A percentile compares a stretch with the other conserved stretches of the same genome.
Evolutionary conservation across 495 filamentous ascomycete species (phyloP).

Genomic region (Tuber magnatum): DNA sequence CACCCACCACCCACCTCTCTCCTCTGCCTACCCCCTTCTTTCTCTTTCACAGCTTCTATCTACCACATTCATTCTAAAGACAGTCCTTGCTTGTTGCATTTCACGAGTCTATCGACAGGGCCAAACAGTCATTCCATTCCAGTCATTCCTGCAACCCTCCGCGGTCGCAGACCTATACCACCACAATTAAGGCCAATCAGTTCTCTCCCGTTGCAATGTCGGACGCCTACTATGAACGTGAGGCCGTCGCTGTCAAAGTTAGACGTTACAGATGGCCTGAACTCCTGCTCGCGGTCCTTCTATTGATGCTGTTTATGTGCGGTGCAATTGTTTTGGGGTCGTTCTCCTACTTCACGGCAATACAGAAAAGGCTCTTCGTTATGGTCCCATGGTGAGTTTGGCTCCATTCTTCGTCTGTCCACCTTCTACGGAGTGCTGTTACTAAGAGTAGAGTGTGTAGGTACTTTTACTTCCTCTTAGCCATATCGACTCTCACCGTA

Average conservation of each 20-base stretch:
- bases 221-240: slow-evolving; percentile 25
- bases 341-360: slow-evolving; percentile 73
- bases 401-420: neutral
- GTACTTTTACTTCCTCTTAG: slow-evolving; percentile 92
- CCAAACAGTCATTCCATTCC: slow-evolving; percentile 1
- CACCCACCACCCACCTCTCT: slow-evolving; percentile 3
- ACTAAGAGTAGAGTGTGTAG: slow-evolving; percentile 45
- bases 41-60: neutral
- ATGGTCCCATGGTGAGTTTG: slow-evolving; percentile 71
- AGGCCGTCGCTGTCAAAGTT: slow-evolving; percentile 44
- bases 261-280: slow-evolving; percentile 91
- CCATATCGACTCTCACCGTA: slow-evolving; percentile 59
- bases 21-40: slow-evolving; percentile 10
- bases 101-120: neutral
- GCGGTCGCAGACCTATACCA: slow-evolving; percentile 27
- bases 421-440: slow-evolving; percentile 3
- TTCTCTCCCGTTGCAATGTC: slow-evolving; percentile 22
- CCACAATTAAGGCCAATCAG: slow-evolving; percentile 23
- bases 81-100: slow-evolving; percentile 5
- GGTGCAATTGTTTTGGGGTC: slow-evolving; percentile 75
- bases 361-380: slow-evolving; percentile 64
- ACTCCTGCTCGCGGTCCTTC: slow-evolving; percentile 84
- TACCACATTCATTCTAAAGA: slow-evolving; percentile 12
- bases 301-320: slow-evolving; percentile 75
- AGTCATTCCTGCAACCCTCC: slow-evolving; percentile 12